phyloP scores from a whole-genome alignment of 1,139 yeast species.

The Pichiaceae sp. region DNA sequence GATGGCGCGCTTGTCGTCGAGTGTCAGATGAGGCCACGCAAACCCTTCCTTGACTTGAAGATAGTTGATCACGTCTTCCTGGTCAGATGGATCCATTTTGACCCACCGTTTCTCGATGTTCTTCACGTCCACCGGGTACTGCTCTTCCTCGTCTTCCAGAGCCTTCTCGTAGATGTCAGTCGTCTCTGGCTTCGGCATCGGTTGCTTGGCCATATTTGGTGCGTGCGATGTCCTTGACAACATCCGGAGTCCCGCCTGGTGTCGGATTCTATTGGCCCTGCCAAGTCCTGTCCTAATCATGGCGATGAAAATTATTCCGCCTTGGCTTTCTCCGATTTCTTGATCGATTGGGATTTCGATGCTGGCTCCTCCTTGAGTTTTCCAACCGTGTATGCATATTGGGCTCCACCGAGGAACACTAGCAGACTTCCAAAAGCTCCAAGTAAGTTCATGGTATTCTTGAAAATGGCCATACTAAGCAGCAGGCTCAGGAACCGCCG shows the following conservation, averaged over 20 bases:
- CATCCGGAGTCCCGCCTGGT: neutral
- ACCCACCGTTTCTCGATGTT: slow-evolving; percentile 50
- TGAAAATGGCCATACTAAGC: slow-evolving; percentile 44
- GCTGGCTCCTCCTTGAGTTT: neutral
- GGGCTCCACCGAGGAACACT: slow-evolving; percentile 47
- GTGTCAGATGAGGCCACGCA: slow-evolving; percentile 47
- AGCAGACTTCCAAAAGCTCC: slow-evolving; percentile 38
- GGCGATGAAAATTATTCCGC: neutral
- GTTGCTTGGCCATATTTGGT: neutral
- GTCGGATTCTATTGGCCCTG: neutral
- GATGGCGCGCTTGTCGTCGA: slow-evolving; percentile 50
- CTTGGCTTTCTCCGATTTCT: neutral
- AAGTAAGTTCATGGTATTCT: slow-evolving; percentile 31
- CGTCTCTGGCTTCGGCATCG: slow-evolving; percentile 1
- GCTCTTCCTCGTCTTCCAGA: slow-evolving; percentile 14
- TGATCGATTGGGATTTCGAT: neutral
- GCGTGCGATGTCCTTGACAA: neutral
- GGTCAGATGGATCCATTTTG: slow-evolving; percentile 47
- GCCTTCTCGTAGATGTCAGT: slow-evolving; percentile 7
- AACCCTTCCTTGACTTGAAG: slow-evolving; percentile 48
- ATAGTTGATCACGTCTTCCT: slow-evolving; percentile 49
- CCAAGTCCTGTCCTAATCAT: neutral
- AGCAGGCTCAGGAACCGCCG: slow-evolving; percentile 55
- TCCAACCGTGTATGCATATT: slow-evolving; percentile 27
- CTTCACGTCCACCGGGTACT: slow-evolving; percentile 25